phyloP scores from a whole-genome alignment of 176 grass and related monocot species.

The Puya raimondii region DNA sequence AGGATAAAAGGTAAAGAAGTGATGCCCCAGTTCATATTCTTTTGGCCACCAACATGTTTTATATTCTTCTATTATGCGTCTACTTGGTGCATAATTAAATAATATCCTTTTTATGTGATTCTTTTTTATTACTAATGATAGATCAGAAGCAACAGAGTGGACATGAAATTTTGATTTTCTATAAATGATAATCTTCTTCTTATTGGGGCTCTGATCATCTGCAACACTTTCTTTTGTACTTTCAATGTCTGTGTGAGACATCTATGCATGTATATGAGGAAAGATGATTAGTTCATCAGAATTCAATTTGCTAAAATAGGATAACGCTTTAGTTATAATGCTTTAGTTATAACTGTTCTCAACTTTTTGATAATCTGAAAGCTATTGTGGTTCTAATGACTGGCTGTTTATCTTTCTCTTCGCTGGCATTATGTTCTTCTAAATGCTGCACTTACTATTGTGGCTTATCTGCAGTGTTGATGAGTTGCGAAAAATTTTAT shows the following conservation, averaged over 20 bases:
- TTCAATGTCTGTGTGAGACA: neutral
- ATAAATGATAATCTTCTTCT: neutral
- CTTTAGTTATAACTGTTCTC: too few species aligned
- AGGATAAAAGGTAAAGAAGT: slow-evolving; percentile 60
- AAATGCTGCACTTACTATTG: slow-evolving; percentile 8
- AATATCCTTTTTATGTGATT: neutral
- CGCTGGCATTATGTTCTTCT: neutral
- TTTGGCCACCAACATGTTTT: neutral
- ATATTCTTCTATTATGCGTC: neutral
- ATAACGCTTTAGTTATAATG: too few species aligned
- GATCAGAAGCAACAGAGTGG: neutral
- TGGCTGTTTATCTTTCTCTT: slow-evolving; percentile 4
- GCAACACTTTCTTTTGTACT: neutral
- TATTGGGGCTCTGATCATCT: neutral
- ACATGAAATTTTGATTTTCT: neutral
- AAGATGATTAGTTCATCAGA: neutral
- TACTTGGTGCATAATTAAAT: neutral
- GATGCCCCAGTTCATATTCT: slow-evolving; percentile 7
- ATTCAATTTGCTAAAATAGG: too few species aligned
- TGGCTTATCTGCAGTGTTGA: slow-evolving; percentile 56
- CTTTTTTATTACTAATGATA: neutral
- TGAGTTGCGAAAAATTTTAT: slow-evolving; percentile 75
- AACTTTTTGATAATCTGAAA: too few species aligned
- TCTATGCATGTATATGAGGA: neutral
- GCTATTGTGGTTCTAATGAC: neutral